phyloP scores from a whole-genome alignment of 2,329 filamentous ascomycete species.

The Periglandula ipomoeae region DNA sequence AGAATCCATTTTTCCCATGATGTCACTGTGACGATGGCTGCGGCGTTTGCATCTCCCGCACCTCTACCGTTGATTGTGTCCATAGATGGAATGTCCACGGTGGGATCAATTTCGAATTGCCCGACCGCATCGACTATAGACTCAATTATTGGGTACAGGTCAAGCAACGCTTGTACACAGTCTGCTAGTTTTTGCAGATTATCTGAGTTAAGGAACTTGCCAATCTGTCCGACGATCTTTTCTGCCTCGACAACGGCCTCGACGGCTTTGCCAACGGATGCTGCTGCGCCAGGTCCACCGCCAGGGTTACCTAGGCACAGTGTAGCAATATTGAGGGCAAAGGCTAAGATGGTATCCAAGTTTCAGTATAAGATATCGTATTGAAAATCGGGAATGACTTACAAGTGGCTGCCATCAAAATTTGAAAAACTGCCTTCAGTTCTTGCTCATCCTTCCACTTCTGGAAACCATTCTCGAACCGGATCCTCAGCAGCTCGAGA shows the following conservation, averaged over 20 bases:
- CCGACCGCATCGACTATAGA: not conserved
- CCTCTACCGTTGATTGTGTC: not conserved
- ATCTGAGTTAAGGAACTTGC: not conserved
- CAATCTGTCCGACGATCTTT: not conserved
- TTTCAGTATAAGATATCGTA: too few species aligned
- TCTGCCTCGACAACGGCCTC: not conserved
- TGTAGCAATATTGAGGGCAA: not conserved
- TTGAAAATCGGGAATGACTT: not conserved
- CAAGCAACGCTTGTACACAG: not conserved
- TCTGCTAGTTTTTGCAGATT: not conserved
- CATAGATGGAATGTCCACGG: not conserved
- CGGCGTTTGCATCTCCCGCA: not conserved
- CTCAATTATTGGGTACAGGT: not conserved
- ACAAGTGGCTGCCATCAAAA: not conserved
- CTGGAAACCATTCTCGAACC: not conserved
- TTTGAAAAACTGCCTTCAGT: not conserved
- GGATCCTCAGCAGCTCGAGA: not conserved
- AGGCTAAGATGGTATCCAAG: too few species aligned
- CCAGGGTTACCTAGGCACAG: not conserved
- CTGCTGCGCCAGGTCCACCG: not conserved
- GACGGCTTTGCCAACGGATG: not conserved
- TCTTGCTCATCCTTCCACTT: not conserved
- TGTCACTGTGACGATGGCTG: not conserved
- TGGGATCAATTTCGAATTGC: not conserved
- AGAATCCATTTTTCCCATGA: not conserved